Evolutionary conservation across 805 yeast species (phyloP).

Genomic region (Helenozyma baotianmanensis): DNA sequence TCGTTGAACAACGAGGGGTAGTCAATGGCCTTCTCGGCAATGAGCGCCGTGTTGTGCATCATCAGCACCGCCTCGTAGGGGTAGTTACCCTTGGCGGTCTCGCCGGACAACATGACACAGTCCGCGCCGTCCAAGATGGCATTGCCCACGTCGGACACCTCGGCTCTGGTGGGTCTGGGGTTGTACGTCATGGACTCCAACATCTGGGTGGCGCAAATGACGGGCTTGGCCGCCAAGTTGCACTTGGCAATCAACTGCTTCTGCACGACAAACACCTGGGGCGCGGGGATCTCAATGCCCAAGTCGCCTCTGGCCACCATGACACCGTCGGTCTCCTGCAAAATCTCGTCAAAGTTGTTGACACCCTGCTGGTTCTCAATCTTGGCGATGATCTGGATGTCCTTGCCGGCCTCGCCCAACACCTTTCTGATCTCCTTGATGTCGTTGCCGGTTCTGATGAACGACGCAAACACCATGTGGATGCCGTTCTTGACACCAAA

Average conservation of each 20-base stretch:
- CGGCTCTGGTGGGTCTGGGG: constrained; percentile 99
- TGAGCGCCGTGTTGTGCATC: constrained; percentile 97
- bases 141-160: constrained; percentile 98
- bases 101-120: constrained; percentile 99
- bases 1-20: constrained; percentile 82
- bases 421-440: constrained; percentile 87
- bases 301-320: constrained; percentile 99
- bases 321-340: constrained; percentile 94
- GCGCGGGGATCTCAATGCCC: constrained; percentile 99
- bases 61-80: constrained; percentile 96
- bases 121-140: constrained; percentile 99
- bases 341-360: constrained; percentile 96
- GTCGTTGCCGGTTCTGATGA: constrained; percentile 93
- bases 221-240: constrained; percentile 99
- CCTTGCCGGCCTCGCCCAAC: constrained; percentile 94
- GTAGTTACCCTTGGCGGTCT: constrained; percentile 99
- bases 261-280: constrained; percentile 97
- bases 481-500: constrained; percentile 98
- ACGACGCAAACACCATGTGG: constrained; percentile 98
- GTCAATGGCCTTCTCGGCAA: constrained; percentile 96
- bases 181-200: constrained; percentile 98
- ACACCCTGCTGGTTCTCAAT: constrained; percentile 99
- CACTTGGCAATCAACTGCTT: constrained; percentile 98
- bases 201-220: constrained; percentile 99
- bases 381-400: constrained; percentile 94